Conservation (phyloP, 139 green algal genomes). For the Dunaliella sp. region DNA sequence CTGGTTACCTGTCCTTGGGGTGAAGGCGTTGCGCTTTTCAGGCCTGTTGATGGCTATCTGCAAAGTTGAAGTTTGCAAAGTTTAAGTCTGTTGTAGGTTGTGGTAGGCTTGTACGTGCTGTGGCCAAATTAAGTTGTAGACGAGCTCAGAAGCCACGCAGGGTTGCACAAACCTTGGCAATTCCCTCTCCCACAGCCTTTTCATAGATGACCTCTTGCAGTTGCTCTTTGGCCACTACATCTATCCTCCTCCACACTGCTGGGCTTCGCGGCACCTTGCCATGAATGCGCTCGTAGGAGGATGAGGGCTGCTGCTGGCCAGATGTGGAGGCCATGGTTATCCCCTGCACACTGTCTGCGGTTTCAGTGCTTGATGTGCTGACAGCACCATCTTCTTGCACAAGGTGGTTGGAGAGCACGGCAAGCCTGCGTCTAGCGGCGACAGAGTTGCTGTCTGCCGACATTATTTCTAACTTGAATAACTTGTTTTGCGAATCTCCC, state of each 20-base stretch:
- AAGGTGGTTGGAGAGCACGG: too few species aligned
- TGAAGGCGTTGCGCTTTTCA: slow-evolving; percentile 93
- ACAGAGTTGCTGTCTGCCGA: too few species aligned
- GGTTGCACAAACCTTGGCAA: slow-evolving; percentile 74
- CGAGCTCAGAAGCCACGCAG: not conserved
- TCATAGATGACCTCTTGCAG: slow-evolving; percentile 85
- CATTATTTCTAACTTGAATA: too few species aligned
- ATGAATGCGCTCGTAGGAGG: slow-evolving; percentile 75
- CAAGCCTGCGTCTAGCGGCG: too few species aligned
- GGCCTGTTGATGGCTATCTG: slow-evolving; percentile 97
- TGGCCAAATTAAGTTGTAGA: not conserved
- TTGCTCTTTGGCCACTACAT: slow-evolving; percentile 43
- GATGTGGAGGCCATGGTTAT: too few species aligned
- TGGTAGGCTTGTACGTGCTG: not conserved
- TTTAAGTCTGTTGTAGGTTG: too few species aligned
- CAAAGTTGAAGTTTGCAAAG: too few species aligned
- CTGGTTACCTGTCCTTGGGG: slow-evolving; percentile 80
- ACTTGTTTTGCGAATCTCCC: too few species aligned
- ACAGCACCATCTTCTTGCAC: too few species aligned
- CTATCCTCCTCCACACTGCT: slow-evolving; percentile 56
- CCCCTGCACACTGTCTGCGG: too few species aligned
- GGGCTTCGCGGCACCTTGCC: slow-evolving; percentile 64
- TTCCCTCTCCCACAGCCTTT: slow-evolving; percentile 80
- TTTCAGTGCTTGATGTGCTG: too few species aligned
- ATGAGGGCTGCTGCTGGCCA: too few species aligned